A percentile compares a stretch with the other conserved stretches of the same genome.
Conservation (phyloP, 2,329 filamentous ascomycete species). For the Diaporthe destruens region DNA sequence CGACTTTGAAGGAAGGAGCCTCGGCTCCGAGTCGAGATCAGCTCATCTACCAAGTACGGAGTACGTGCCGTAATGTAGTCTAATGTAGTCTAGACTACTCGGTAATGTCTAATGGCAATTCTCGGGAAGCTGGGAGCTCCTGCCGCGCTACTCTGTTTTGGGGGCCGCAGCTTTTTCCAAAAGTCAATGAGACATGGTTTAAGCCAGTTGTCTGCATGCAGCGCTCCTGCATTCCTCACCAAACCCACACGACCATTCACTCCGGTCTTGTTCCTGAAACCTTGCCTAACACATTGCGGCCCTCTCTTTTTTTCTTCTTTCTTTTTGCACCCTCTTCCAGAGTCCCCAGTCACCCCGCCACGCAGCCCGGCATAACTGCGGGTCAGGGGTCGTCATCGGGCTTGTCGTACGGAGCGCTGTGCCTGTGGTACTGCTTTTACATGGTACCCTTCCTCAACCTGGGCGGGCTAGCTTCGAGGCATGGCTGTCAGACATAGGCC, state of each 20-base stretch:
- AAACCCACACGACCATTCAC: not conserved
- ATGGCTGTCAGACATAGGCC: slow-evolving; percentile 40
- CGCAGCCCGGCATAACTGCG: slow-evolving; percentile 17
- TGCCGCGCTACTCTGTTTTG: not conserved
- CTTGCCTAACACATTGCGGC: slow-evolving; percentile 1
- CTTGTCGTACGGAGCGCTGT: not conserved
- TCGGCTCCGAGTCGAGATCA: slow-evolving; percentile 24
- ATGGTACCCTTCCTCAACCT: slow-evolving; percentile 9
- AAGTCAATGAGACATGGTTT: slow-evolving; percentile 25
- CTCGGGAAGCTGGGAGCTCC: slow-evolving; percentile 10
- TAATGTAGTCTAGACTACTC: too few species aligned
- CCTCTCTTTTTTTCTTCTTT: not conserved
- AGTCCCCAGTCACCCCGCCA: slow-evolving; percentile 21
- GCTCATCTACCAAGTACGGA: slow-evolving; percentile 21
- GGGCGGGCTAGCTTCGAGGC: slow-evolving; percentile 27
- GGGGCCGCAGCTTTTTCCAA: not conserved
- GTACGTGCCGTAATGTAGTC: too few species aligned
- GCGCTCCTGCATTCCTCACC: not conserved
- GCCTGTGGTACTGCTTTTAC: slow-evolving; percentile 5
- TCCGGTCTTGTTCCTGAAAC: slow-evolving; percentile 15
- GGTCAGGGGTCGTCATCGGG: slow-evolving; percentile 27
- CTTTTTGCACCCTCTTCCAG: not conserved
- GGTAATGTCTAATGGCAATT: not conserved
- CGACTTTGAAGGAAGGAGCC: not conserved
- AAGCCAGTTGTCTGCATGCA: slow-evolving; percentile 24